phyloP scores from a whole-genome alignment of 2,329 filamentous ascomycete genomes.

The Penicillium sclerotiorum region DNA sequence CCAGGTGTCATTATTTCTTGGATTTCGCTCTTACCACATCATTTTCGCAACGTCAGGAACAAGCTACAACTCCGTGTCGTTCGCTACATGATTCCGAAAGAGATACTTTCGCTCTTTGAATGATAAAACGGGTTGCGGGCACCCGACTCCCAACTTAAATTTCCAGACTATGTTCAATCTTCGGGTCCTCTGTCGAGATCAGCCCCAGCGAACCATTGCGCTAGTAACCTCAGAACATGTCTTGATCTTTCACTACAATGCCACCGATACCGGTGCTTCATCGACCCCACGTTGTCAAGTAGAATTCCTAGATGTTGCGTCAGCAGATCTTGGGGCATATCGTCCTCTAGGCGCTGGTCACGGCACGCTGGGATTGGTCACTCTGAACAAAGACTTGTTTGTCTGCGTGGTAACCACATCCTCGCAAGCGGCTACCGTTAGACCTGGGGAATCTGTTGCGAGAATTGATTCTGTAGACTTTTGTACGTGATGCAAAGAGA shows the following conservation, averaged over 20 bases:
- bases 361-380: conserved; percentile 86
- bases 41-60: too few relatives aligned
- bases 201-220: conserved; percentile 83
- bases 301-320: conserved; percentile 71
- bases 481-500: conserved; percentile 44
- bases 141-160: conserved; percentile 1
- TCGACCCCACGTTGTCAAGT: conserved; percentile 74
- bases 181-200: conserved; percentile 81
- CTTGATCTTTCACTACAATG: conserved; percentile 80
- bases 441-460: conserved; percentile 86
- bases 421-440: conserved; percentile 74
- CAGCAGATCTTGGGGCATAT: conserved; percentile 73
- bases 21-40: too few relatives aligned
- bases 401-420: conserved; percentile 84
- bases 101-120: not conserved
- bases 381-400: conserved; percentile 82
- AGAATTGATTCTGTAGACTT: conserved; percentile 87
- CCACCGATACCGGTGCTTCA: conserved; percentile 58
- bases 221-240: conserved; percentile 78
- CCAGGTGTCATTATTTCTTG: too few relatives aligned
- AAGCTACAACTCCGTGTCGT: too few relatives aligned
- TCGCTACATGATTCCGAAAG: too few relatives aligned
- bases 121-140: conserved; percentile 1
- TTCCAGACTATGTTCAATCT: conserved; percentile 57
- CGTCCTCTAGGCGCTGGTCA: conserved; percentile 75